These are phyloP conservation scores for Chimonanthus salicifolius DNA, from an alignment of 164 flowering plant species.

Conservation along the genomic window DNA sequence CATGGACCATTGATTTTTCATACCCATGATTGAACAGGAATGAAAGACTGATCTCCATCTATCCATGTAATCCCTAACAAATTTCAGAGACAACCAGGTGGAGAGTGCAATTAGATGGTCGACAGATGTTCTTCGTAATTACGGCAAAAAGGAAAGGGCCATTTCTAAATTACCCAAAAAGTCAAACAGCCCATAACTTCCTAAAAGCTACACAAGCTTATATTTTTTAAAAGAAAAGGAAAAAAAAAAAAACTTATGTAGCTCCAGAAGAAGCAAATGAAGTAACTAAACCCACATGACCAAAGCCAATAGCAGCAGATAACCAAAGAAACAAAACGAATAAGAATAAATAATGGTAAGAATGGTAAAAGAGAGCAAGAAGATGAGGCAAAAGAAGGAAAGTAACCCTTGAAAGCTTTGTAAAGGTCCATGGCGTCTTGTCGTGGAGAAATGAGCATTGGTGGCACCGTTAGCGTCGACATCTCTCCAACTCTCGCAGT, in stretches of 20 bases:
- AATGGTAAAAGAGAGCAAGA: background rate
- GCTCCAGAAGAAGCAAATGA: background rate
- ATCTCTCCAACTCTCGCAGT: constrained; percentile 14
- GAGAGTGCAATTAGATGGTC: no score
- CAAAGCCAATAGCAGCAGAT: background rate
- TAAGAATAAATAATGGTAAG: background rate
- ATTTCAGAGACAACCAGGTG: no score
- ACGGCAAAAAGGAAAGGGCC: no score
- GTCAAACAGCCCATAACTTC: no score
- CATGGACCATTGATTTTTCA: no score
- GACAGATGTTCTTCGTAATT: no score
- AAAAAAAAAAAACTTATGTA: background rate
- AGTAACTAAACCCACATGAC: background rate
- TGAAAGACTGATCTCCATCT: no score
- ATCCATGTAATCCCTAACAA: no score
- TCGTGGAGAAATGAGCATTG: constrained; percentile 38
- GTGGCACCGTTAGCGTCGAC: constrained; percentile 53
- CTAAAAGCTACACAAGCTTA: background rate
- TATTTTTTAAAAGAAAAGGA: background rate
- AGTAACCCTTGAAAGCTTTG: constrained; percentile 67
- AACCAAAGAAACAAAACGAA: background rate
- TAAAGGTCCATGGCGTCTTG: constrained; percentile 59
- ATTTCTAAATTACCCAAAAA: no score
- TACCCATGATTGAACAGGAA: no score
- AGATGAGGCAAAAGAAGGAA: background rate